These are phyloP conservation scores for Metschnikowia anglica DNA, from an alignment of 805 yeast genomes.

Conservation along the genomic window DNA sequence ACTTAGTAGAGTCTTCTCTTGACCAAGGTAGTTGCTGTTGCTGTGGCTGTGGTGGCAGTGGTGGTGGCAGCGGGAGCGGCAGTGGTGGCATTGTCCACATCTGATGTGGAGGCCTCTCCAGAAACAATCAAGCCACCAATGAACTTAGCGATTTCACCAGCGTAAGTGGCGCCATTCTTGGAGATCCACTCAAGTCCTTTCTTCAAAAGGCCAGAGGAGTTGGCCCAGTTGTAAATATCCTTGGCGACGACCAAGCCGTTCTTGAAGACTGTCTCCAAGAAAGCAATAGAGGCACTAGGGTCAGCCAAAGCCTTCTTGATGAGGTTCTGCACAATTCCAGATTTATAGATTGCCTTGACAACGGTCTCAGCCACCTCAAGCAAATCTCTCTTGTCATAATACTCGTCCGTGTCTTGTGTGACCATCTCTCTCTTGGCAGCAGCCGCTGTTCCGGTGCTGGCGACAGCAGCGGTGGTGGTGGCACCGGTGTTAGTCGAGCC, in stretches of 20 bases:
- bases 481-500: too few species aligned
- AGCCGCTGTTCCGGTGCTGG: too few species aligned
- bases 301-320: slow-evolving; percentile 37
- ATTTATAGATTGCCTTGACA: slow-evolving; percentile 30
- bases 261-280: slow-evolving; percentile 34
- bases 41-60: slow-evolving; percentile 23
- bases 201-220: slow-evolving; percentile 35
- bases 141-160: slow-evolving; percentile 27
- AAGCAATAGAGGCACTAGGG: slow-evolving; percentile 35
- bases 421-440: slow-evolving; percentile 23
- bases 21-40: slow-evolving; percentile 25
- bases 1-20: slow-evolving; percentile 25
- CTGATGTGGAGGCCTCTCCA: slow-evolving; percentile 29
- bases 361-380: slow-evolving; percentile 28
- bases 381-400: slow-evolving; percentile 39
- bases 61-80: slow-evolving; percentile 17
- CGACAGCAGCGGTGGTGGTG: slow-evolving; percentile 20
- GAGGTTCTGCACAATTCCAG: slow-evolving; percentile 35
- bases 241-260: slow-evolving; percentile 34
- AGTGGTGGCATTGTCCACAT: slow-evolving; percentile 26
- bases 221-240: slow-evolving; percentile 40
- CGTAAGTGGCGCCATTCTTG: slow-evolving; percentile 29
- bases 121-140: slow-evolving; percentile 26
- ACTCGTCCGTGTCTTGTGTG: slow-evolving; percentile 27
- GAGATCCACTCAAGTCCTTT: slow-evolving; percentile 27